These are phyloP conservation scores for Parietaria judaica DNA, from an alignment of 306 rosid genomes.

Conservation along the genomic window DNA sequence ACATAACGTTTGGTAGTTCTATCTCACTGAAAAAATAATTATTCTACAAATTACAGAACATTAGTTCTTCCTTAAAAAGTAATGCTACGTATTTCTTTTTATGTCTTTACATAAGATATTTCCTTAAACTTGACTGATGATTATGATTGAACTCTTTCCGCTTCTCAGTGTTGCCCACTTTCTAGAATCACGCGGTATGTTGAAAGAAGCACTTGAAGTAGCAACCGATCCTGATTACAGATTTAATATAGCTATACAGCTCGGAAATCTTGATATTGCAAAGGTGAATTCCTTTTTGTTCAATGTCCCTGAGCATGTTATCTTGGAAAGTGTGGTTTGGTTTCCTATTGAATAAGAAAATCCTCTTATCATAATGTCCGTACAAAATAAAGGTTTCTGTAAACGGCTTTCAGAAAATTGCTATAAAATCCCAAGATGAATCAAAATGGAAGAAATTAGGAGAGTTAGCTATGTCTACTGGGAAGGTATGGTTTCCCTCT, in stretches of 20 bases:
- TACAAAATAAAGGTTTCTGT: conserved; percentile 13
- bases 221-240: conserved; percentile 95
- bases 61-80: no score
- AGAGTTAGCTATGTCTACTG: conserved; percentile 81
- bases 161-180: conserved; percentile 80
- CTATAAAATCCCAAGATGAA: conserved; percentile 62
- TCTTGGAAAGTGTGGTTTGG: not conserved
- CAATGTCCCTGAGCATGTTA: not conserved
- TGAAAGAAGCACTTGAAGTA: conserved; percentile 89
- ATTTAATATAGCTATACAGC: conserved; percentile 90
- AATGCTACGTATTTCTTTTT: not conserved
- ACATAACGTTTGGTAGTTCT: not conserved
- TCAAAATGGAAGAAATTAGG: conserved; percentile 98
- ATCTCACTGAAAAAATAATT: no score
- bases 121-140: not conserved
- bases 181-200: conserved; percentile 94
- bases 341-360: not conserved
- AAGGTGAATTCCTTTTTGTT: conserved; percentile 41
- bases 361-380: not conserved
- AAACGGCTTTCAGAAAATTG: conserved; percentile 55
- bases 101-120: not conserved
- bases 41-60: no score
- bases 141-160: not conserved
- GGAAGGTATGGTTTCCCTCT: conserved; percentile 48
- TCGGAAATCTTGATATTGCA: conserved; percentile 89